phyloP scores from a whole-genome alignment of 2,329 filamentous ascomycete species.

The Alternaria sp. region DNA sequence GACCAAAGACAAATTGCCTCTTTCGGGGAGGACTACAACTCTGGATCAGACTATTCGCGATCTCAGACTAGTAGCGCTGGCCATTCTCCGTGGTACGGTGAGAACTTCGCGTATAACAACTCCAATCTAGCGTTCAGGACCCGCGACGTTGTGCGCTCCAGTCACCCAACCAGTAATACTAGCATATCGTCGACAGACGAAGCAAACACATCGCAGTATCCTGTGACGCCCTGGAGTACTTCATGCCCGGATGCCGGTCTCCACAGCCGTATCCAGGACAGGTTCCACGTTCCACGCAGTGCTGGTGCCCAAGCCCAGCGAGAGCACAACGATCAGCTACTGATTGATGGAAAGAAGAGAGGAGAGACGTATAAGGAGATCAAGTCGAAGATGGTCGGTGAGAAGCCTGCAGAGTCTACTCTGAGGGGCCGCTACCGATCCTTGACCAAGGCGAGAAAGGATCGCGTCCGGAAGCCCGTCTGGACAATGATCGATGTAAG shows the following conservation, averaged over 20 bases:
- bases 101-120: not conserved
- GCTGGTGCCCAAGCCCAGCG: slow-evolving; percentile 15
- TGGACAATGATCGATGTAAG: slow-evolving; percentile 72
- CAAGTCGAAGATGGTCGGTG: slow-evolving; percentile 59
- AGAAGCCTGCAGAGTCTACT: slow-evolving; percentile 73
- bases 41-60: slow-evolving; percentile 11
- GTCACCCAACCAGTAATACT: not conserved
- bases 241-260: not conserved
- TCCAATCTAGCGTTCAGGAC: not conserved
- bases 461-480: slow-evolving; percentile 69
- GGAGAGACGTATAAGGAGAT: slow-evolving; percentile 73
- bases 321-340: slow-evolving; percentile 38
- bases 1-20: not conserved
- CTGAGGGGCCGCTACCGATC: slow-evolving; percentile 71
- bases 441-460: slow-evolving; percentile 67
- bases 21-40: not conserved
- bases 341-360: slow-evolving; percentile 61
- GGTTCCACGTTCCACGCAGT: slow-evolving; percentile 1
- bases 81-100: slow-evolving; percentile 11
- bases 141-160: not conserved
- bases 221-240: not conserved
- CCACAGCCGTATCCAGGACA: not conserved
- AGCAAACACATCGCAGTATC: not conserved
- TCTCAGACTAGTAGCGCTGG: slow-evolving; percentile 15
- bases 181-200: not conserved